Conservation (phyloP, 1,284 basidiomycete genomes). For the Peniophora sp. region DNA sequence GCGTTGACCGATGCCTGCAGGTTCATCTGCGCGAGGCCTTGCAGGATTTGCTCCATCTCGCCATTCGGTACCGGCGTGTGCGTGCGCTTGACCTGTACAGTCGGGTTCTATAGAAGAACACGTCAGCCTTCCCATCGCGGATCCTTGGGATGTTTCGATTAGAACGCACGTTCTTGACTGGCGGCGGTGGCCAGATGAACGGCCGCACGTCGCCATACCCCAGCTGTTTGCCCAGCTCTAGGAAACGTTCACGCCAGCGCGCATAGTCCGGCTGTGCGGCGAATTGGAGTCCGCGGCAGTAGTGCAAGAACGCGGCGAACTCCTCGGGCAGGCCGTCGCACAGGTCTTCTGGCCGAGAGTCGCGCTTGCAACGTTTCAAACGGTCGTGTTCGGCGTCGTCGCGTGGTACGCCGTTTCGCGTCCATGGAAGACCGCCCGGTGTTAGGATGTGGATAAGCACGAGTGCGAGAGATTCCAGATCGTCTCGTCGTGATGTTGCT, state of each 20-base stretch:
- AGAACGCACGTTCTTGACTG: conserved; percentile 21
- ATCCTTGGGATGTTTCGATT: background rate
- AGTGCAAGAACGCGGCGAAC: conserved; percentile 68
- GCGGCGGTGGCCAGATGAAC: conserved; percentile 68
- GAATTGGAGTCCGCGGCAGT: conserved; percentile 60
- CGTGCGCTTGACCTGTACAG: conserved; percentile 1
- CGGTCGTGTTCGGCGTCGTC: conserved; percentile 51
- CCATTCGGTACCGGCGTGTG: conserved; percentile 17
- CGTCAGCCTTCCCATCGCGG: background rate
- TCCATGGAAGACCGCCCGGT: conserved; percentile 68
- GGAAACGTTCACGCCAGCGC: conserved; percentile 53
- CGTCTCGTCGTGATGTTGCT: conserved; percentile 64
- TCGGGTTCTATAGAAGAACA: conserved; percentile 1
- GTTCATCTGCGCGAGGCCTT: conserved; percentile 49
- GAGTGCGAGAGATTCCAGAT: conserved; percentile 65
- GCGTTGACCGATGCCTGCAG: conserved; percentile 30
- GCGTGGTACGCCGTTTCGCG: conserved; percentile 66
- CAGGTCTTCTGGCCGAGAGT: conserved; percentile 53
- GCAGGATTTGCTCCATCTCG: conserved; percentile 45
- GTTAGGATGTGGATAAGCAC: conserved; percentile 74
- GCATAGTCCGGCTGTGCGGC: conserved; percentile 59
- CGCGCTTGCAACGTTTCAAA: conserved; percentile 53
- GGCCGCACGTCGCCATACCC: conserved; percentile 50
- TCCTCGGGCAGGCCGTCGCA: conserved; percentile 59
- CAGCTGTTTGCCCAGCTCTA: conserved; percentile 44